Evolutionary conservation across 345 rosid species (phyloP), one percentile per base, ranked within the genome.

Genomic region (Populus nigra): DNA sequence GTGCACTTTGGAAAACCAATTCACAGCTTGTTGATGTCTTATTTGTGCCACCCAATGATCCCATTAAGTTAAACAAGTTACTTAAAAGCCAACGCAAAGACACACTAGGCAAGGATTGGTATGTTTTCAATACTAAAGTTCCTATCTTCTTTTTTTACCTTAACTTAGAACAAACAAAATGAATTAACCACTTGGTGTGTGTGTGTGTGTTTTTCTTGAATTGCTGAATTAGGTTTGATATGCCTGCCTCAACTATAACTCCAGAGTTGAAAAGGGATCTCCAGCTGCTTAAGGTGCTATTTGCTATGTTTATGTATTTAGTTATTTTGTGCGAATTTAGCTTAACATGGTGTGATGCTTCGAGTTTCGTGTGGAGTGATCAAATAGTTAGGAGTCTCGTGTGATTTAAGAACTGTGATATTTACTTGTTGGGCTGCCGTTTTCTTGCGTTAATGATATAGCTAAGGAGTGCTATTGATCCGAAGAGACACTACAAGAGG

Each of bases 191-290:
- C 67, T 57, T 41, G 45, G 50, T 57, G 35, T 17, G 4, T 36
- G 8, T 69, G 25, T 25, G 25, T 25, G 35, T 33, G 35, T 2
- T 33, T 38, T 29, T 69, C 7, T 35, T 43, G 49, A 18, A 18
- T 29, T 20, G 53, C 78, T 9, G 79, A 63, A 65, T 25, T 81
- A 96, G 98, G 99, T 93, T 96, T 82, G 94, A 91, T 81, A 92
- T 93, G 99, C 93, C 98, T 15, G 98, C 98, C 22, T 91, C 92
- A 1, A 91, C 91, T 29, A 76, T 93, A 53, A 96, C 99, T 22
- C 95, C 93, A 0, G 97, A 96, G 82, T 82, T 96, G 87, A 96
- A 91, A 83, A 93, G 84, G 72, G 97, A 96, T 85, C 93, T 96
- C 73, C 93, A 96, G 82, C 70, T 93, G 41, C 92, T 96, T n/a